Evolutionary conservation across 2,329 filamentous ascomycete species (phyloP).

Genomic region (Fusarium foetens): DNA sequence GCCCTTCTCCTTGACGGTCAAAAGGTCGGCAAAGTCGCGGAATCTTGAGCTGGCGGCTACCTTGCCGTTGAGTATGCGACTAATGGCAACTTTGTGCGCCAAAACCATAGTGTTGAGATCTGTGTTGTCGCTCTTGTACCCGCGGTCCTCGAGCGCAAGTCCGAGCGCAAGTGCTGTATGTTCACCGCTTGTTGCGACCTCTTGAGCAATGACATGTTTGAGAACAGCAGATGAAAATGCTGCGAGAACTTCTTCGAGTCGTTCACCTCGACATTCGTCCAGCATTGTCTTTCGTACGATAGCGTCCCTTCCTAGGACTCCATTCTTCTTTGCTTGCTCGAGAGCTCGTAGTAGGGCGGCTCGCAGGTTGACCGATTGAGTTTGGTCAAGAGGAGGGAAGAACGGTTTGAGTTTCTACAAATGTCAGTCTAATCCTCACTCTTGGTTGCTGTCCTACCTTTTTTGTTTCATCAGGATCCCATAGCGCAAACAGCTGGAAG

Average conservation of each 20-base stretch:
- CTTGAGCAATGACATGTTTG: constrained; percentile 69
- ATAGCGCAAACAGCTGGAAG: constrained; percentile 86
- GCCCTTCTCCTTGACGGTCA: constrained; percentile 71
- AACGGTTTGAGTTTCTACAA: constrained; percentile 84
- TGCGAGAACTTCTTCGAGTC: constrained; percentile 86
- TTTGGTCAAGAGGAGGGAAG: constrained; percentile 88
- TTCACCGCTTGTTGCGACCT: constrained; percentile 51
- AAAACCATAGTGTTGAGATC: constrained; percentile 74
- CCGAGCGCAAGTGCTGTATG: constrained; percentile 62
- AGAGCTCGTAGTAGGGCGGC: constrained; percentile 83
- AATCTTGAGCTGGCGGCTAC: constrained; percentile 68
- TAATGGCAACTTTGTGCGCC: constrained; percentile 76
- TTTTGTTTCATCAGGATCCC: constrained; percentile 80
- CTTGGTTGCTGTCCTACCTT: constrained; percentile 62
- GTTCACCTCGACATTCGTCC: constrained; percentile 93
- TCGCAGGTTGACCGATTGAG: constrained; percentile 91
- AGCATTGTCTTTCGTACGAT: constrained; percentile 93
- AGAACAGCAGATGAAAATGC: constrained; percentile 86
- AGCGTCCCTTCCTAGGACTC: constrained; percentile 79
- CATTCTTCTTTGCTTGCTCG: constrained; percentile 88
- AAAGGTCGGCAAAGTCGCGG: constrained; percentile 69
- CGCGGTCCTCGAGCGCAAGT: constrained; percentile 68
- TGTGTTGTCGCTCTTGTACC: constrained; percentile 64
- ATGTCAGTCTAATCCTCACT: not conserved
- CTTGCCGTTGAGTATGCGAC: constrained; percentile 68